Conservation (phyloP, 306 rosid genomes). For the Castanopsis chinensis region DNA sequence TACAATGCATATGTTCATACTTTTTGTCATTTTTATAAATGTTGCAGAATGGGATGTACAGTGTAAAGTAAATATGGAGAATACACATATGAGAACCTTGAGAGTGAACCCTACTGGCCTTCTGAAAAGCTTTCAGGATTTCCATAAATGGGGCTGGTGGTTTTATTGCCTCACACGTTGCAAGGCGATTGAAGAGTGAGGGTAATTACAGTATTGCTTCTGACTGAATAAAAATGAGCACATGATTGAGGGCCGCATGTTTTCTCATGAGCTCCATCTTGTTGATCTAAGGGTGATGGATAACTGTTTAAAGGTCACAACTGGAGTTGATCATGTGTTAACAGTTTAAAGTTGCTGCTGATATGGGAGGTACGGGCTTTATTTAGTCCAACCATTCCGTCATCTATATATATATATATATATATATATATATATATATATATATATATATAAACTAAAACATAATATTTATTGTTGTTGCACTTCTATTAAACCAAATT, state of each 20-base stretch:
- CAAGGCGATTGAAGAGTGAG: constrained; percentile 54
- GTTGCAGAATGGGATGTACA: constrained; percentile 45
- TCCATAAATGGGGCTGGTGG: constrained; percentile 65
- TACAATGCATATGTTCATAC: not conserved
- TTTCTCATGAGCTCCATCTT: constrained; percentile 55
- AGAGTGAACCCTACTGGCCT: constrained; percentile 58
- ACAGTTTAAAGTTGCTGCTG: constrained; percentile 54
- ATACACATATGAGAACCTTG: constrained; percentile 49
- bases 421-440: too few relatives aligned
- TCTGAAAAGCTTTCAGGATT: constrained; percentile 45
- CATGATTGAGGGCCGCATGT: constrained; percentile 61
- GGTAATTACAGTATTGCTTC: constrained; percentile 57
- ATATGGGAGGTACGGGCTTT: constrained; percentile 68
- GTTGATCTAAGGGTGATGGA: constrained; percentile 63
- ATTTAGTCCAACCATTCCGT: constrained; percentile 61
- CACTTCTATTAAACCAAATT: accelerated
- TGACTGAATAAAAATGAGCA: constrained; percentile 66
- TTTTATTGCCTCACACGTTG: constrained; percentile 57
- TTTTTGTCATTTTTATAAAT: not conserved
- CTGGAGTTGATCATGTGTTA: constrained; percentile 45
- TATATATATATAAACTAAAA: too few relatives aligned
- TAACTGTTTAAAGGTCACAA: constrained; percentile 53
- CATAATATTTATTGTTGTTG: too few relatives aligned
- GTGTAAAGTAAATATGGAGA: constrained; percentile 41
- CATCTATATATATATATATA: not conserved